Base-by-base conservation (phyloP, 148 eudicot genomes). In the Diospyros lotus region DNA sequence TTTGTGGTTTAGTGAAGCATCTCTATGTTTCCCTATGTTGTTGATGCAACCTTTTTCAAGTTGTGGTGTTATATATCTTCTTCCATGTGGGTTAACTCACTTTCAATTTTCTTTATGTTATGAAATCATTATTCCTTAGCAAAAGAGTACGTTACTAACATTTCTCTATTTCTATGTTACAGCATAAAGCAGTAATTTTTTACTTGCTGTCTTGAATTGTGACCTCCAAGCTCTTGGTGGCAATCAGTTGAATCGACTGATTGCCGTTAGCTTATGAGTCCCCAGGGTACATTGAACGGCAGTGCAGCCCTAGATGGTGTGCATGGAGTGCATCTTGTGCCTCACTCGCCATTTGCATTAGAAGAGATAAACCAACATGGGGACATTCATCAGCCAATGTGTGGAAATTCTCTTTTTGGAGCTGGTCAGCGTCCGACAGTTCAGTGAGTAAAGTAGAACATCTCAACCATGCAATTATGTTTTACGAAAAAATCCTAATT, bases 261-360 rank as follows among this genome's bases (percentile, higher is more conserved):
- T 85, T 92, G 87, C 83, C 80, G 68, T 68, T 74, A 75, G 73
- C 82, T 73, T 69, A 94, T 94, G 98, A 78, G 82, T 91, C 82
- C 87, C 80, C 81, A 76, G 76, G 82, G 78, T 80, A 79, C 82
- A 58, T 58, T 84, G 84, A 89, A 68, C 66, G 70, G 78, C 42
- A 84, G 85, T 61, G 82, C 78, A 82, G 83, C 88, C 82, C 82
- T 95, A 42, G 83, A 87, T 78, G 97, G 96, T 78, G 82, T 95
- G 44, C 91, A 86, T 79, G 97, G 96, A 77, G 89, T 95, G 67
- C 97, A 89, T 77, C 80, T 95, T 78, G 86, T 84, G 68, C 88
- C 91, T 71, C 90, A 84, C 74, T 87, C 91, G 15, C 97, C 97
- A 48, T 92, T 92, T 84, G 76, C 73, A 43, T 86, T 83, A 55